Evolutionary conservation across 495 filamentous ascomycete genomes (phyloP).

Genomic region (Bombardia bombarda): DNA sequence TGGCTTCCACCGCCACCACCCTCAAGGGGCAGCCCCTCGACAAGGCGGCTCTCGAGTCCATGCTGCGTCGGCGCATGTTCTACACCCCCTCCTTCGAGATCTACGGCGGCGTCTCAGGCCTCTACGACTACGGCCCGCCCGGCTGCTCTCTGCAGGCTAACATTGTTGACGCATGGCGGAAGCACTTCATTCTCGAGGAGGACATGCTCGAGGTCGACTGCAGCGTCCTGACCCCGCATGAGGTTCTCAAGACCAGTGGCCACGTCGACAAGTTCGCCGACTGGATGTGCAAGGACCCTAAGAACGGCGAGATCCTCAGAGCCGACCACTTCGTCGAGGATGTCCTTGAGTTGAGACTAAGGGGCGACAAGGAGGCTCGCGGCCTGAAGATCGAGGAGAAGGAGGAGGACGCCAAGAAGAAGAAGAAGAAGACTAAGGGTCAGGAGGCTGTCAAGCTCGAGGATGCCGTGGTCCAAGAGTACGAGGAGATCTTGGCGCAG

Average conservation of each 20-base stretch:
- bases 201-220: constrained; percentile 89
- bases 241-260: constrained; percentile 90
- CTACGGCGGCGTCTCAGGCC: constrained; percentile 79
- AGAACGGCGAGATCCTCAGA: constrained; percentile 91
- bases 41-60: constrained; percentile 65
- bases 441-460: constrained; percentile 54
- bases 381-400: constrained; percentile 61
- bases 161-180: constrained; percentile 86
- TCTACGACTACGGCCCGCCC: constrained; percentile 80
- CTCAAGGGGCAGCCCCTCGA: constrained; percentile 86
- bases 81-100: constrained; percentile 94
- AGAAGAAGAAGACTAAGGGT: constrained; percentile 51
- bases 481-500: constrained; percentile 62
- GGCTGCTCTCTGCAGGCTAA: constrained; percentile 75
- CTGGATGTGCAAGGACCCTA: constrained; percentile 99
- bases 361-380: constrained; percentile 71
- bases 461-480: constrained; percentile 60
- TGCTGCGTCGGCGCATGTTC: constrained; percentile 83
- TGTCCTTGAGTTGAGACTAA: constrained; percentile 74
- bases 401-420: constrained; percentile 36
- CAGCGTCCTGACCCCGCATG: constrained; percentile 75
- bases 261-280: constrained; percentile 98
- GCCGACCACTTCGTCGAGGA: constrained; percentile 96
- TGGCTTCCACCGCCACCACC: constrained; percentile 54
- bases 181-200: constrained; percentile 81